phyloP scores from a whole-genome alignment of 2,329 filamentous ascomycete genomes.

The Colletotrichum sp. region DNA sequence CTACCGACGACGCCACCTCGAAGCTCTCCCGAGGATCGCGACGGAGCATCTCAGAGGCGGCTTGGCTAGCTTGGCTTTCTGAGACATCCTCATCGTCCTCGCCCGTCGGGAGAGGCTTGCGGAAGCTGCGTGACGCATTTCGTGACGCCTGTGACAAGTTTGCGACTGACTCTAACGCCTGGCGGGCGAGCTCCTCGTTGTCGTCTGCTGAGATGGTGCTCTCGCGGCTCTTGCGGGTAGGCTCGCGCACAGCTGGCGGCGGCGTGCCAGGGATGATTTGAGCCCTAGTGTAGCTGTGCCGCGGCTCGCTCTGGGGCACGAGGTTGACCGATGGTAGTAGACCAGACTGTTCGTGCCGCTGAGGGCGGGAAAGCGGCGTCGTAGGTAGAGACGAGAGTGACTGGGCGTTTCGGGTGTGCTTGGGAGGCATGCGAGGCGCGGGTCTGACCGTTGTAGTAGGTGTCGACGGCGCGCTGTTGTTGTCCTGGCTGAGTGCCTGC shows the following conservation, averaged over 20 bases:
- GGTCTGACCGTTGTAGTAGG: constrained; percentile 56
- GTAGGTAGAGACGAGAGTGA: constrained; percentile 85
- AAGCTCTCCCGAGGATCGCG: constrained; percentile 60
- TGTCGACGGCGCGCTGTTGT: constrained; percentile 76
- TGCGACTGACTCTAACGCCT: constrained; percentile 59
- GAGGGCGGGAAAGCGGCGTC: constrained; percentile 67
- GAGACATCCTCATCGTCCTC: constrained; percentile 65
- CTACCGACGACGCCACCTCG: constrained; percentile 49
- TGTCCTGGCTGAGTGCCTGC: constrained; percentile 80
- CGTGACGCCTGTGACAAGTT: constrained; percentile 41
- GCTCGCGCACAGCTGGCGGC: constrained; percentile 50
- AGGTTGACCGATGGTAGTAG: constrained; percentile 69
- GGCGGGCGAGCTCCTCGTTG: constrained; percentile 61
- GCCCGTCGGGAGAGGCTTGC: constrained; percentile 23
- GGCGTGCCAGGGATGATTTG: constrained; percentile 46
- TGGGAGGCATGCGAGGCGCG: constrained; percentile 54
- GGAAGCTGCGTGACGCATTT: constrained; percentile 13
- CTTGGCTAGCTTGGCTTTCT: constrained; percentile 79
- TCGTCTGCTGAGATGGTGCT: constrained; percentile 80
- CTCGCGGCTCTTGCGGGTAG: constrained; percentile 74
- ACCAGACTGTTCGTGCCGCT: constrained; percentile 47
- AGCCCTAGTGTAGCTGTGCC: constrained; percentile 44
- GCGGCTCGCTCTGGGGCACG: constrained; percentile 64
- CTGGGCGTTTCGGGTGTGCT: constrained; percentile 78
- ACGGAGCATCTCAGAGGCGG: constrained; percentile 76